Evolutionary conservation across 495 filamentous ascomycete genomes (phyloP).

Genomic region (Poronia punctata): DNA sequence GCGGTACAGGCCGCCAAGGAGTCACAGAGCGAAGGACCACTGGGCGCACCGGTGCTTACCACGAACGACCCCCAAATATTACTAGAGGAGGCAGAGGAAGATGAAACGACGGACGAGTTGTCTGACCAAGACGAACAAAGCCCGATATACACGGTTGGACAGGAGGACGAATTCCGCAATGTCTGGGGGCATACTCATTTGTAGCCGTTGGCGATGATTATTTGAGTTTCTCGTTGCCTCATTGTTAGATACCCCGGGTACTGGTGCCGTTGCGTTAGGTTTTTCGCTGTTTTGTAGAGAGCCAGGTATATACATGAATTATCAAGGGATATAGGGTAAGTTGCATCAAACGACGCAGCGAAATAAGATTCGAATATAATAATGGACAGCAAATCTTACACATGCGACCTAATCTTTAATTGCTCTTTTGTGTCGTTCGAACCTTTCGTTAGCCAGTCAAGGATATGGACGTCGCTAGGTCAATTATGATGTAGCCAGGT

Average conservation of each 20-base stretch:
- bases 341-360: not conserved
- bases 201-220: conserved; percentile 5
- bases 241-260: conserved; percentile 27
- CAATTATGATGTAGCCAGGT: no score
- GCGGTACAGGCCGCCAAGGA: conserved; percentile 19
- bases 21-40: conserved; percentile 18
- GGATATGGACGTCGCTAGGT: no score
- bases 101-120: conserved; percentile 14
- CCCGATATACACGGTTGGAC: conserved; percentile 18
- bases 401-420: no score
- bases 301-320: conserved; percentile 1
- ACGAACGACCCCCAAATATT: conserved; percentile 25
- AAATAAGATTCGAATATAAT: no score
- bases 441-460: no score
- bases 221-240: conserved; percentile 10
- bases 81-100: conserved; percentile 25
- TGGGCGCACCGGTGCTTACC: conserved; percentile 21
- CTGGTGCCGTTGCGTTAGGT: no score
- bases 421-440: no score
- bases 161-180: conserved; percentile 31
- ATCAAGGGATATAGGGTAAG: conserved; percentile 2
- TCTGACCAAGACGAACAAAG: conserved; percentile 9
- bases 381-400: no score
- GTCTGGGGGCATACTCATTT: conserved; percentile 28
- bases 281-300: conserved; percentile 13